Conservation (phyloP, 345 rosid genomes). For the Mercurialis annua region DNA sequence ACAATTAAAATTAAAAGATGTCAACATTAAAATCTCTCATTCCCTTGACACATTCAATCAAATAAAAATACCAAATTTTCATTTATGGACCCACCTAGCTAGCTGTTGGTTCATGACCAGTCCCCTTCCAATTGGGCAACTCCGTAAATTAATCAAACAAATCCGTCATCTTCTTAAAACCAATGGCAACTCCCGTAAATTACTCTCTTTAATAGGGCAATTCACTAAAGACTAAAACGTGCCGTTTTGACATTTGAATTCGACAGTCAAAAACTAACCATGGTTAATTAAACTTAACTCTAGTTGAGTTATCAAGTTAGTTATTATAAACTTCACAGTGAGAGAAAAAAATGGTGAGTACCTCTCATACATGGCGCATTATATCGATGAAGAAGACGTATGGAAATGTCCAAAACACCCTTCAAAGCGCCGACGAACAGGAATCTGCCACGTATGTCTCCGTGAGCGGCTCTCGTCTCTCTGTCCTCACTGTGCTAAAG, state of each 20-base stretch:
- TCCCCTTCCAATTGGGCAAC: constrained; percentile 13
- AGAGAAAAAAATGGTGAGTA: neutral
- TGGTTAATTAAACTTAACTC: constrained; percentile 26
- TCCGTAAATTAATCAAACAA: neutral
- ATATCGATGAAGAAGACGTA: constrained; percentile 62
- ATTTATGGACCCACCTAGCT: neutral
- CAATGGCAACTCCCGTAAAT: constrained; percentile 7
- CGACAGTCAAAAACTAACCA: constrained; percentile 20
- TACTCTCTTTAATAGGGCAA: neutral
- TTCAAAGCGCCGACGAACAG: constrained; percentile 56
- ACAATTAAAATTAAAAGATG: no score
- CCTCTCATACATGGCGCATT: constrained; percentile 18
- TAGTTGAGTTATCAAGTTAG: constrained; percentile 11
- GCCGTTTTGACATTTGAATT: neutral
- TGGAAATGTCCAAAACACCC: constrained; percentile 77
- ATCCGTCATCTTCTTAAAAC: neutral
- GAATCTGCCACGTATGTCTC: constrained; percentile 85
- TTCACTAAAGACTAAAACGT: constrained; percentile 7
- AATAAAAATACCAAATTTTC: neutral
- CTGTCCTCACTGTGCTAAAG: constrained; percentile 76
- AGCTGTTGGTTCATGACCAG: constrained; percentile 16
- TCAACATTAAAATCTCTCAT: no score
- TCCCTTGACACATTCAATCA: neutral
- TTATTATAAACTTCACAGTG: constrained; percentile 28
- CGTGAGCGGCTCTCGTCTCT: constrained; percentile 67